Evolutionary conservation across 352 stramenopile genomes (phyloP).

Genomic region (Globisporangium nagaii): DNA sequence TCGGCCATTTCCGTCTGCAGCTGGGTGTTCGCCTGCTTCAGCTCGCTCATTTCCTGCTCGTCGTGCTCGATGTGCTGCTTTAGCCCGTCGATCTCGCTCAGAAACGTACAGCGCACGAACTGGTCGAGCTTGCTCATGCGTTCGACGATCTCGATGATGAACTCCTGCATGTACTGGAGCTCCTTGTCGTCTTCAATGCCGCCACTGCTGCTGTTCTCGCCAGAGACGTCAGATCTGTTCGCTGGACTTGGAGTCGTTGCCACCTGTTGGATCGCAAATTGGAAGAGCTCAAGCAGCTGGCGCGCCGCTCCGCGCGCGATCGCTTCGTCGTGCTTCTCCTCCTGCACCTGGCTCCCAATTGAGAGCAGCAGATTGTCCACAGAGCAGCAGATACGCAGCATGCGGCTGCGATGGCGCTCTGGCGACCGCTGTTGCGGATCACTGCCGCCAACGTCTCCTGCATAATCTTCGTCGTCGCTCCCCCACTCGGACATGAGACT

Average conservation of each 20-base stretch:
- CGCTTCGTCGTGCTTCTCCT: conserved; percentile 40
- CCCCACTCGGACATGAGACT: conserved; percentile 27
- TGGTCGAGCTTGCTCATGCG: conserved; percentile 31
- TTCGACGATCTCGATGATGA: conserved; percentile 31
- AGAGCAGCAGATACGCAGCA: conserved; percentile 60
- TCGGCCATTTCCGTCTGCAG: conserved; percentile 37
- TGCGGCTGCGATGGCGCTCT: conserved; percentile 46
- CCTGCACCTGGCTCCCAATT: conserved; percentile 37
- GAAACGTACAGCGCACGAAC: conserved; percentile 31
- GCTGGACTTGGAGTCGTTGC: neutral
- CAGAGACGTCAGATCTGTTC: neutral
- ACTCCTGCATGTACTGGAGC: conserved; percentile 37
- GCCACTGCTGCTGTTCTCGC: neutral
- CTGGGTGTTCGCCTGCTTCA: conserved; percentile 16
- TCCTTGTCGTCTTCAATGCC: conserved; percentile 15
- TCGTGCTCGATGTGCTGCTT: conserved; percentile 4
- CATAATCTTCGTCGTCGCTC: conserved; percentile 27
- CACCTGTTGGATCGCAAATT: conserved; percentile 47
- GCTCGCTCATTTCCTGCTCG: conserved; percentile 8
- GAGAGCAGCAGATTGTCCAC: conserved; percentile 59
- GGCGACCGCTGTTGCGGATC: conserved; percentile 16
- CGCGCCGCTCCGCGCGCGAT: conserved; percentile 39
- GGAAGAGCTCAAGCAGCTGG: conserved; percentile 39
- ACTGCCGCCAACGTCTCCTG: conserved; percentile 10
- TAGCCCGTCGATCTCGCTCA: conserved; percentile 22